These are phyloP conservation scores for Fusarium illudens DNA, from an alignment of 2,329 filamentous ascomycete species.

Conservation along the genomic window DNA sequence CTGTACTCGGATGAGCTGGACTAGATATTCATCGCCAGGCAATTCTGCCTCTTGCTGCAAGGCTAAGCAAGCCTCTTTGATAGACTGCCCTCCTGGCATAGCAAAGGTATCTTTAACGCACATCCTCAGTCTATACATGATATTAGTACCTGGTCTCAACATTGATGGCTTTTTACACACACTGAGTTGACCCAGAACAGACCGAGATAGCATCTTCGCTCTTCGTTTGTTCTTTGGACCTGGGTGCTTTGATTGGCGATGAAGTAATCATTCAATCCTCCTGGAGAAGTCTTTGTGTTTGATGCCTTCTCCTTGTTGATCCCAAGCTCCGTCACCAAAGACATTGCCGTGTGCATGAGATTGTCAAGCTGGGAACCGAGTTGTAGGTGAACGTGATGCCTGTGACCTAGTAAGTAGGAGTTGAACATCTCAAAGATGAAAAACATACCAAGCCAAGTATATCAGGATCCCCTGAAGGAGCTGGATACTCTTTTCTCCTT, in stretches of 20 bases:
- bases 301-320: not conserved
- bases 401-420: not conserved
- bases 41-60: not conserved
- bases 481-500: slow-evolving; percentile 7
- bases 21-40: not conserved
- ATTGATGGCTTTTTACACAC: not conserved
- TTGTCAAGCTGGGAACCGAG: slow-evolving; percentile 10
- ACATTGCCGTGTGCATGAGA: slow-evolving; percentile 19
- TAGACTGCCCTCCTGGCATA: not conserved
- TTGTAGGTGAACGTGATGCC: slow-evolving; percentile 13
- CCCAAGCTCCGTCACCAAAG: slow-evolving; percentile 4
- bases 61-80: not conserved
- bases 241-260: not conserved
- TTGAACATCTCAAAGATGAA: not conserved
- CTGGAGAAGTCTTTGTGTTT: not conserved
- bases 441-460: slow-evolving; percentile 14
- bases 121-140: not conserved
- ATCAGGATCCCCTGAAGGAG: slow-evolving; percentile 1
- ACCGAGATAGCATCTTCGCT: slow-evolving; percentile 13
- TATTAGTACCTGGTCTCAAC: not conserved
- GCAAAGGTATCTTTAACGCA: not conserved
- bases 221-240: not conserved
- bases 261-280: slow-evolving; percentile 2
- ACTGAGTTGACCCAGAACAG: slow-evolving; percentile 15
- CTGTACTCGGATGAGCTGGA: slow-evolving; percentile 1